These are phyloP conservation scores for Cornus kousa DNA, from an alignment of 148 eudicot genomes.

Conservation along the genomic window DNA sequence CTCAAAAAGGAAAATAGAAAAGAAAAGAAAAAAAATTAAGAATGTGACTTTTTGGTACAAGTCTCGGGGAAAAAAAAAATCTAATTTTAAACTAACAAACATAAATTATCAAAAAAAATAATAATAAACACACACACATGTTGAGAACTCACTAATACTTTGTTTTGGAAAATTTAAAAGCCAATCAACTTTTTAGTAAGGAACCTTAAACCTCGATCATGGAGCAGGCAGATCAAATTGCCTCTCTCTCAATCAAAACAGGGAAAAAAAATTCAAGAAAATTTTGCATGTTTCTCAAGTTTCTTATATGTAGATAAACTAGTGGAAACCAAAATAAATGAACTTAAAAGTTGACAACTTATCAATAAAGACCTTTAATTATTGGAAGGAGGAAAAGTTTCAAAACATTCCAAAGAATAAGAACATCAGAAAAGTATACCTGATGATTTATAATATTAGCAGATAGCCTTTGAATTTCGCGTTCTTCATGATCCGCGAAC, in stretches of 20 bases:
- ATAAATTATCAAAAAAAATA: not conserved
- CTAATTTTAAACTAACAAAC: not conserved
- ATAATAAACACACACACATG: not conserved
- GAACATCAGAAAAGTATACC: constrained; percentile 36
- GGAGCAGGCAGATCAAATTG: not conserved
- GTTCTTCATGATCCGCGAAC: constrained; percentile 96
- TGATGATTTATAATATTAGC: constrained; percentile 94
- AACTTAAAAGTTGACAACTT: not conserved
- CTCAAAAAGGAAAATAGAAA: not conserved
- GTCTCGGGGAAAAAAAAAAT: not conserved
- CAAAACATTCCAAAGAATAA: not conserved
- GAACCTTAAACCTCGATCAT: not conserved
- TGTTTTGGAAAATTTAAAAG: not conserved
- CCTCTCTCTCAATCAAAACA: too few species aligned
- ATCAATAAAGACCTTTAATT: too few species aligned
- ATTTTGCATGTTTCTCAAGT: not conserved
- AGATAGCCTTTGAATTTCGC: constrained; percentile 92
- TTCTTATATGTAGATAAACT: not conserved
- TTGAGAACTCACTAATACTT: not conserved
- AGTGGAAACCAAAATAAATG: not conserved
- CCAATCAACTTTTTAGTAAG: not conserved
- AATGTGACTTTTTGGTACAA: not conserved
- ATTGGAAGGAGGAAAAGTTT: not conserved
- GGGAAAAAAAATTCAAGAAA: too few species aligned
- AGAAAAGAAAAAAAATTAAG: not conserved